Conservation (phyloP, 2,329 filamentous ascomycete genomes). For the Calonectria henricotiae region DNA sequence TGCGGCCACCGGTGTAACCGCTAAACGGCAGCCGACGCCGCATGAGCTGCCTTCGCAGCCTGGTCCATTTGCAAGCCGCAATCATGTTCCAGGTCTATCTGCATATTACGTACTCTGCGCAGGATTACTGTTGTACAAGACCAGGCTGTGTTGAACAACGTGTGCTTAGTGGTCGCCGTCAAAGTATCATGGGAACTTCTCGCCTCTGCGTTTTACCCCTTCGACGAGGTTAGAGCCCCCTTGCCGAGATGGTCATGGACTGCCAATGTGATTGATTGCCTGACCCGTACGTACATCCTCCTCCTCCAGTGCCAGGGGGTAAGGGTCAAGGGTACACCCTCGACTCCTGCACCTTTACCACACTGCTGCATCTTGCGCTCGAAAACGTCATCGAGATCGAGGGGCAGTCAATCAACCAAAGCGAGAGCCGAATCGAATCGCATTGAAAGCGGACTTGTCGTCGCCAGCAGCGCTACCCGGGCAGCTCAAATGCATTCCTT, state of each 20-base stretch:
- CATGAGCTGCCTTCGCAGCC: conserved; percentile 14
- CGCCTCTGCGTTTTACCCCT: conserved; percentile 21
- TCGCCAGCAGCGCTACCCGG: conserved; percentile 6
- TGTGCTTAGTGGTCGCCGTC: conserved; percentile 17
- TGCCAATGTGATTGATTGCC: conserved; percentile 35
- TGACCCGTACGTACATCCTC: conserved; percentile 30
- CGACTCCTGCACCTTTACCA: conserved; percentile 27
- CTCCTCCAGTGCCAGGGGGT: conserved; percentile 31
- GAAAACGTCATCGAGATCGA: conserved; percentile 53
- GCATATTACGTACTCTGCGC: conserved; percentile 5
- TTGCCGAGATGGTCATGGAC: conserved; percentile 22
- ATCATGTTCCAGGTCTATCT: background rate
- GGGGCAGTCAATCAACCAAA: conserved; percentile 41
- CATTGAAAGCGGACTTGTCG: background rate
- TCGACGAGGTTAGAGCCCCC: conserved; percentile 28
- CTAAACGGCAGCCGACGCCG: conserved; percentile 26
- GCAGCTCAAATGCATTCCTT: conserved; percentile 41
- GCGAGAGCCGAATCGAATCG: conserved; percentile 7
- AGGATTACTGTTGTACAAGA: conserved; percentile 24
- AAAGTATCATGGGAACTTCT: conserved; percentile 16
- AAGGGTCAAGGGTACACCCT: conserved; percentile 33
- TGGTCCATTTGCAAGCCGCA: background rate
- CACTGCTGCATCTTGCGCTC: conserved; percentile 30
- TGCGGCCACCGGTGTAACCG: conserved; percentile 31
- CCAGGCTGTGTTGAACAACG: background rate